These are phyloP conservation scores for Teunomyces lycoperdinae DNA, from an alignment of 805 yeast genomes.

Conservation along the genomic window DNA sequence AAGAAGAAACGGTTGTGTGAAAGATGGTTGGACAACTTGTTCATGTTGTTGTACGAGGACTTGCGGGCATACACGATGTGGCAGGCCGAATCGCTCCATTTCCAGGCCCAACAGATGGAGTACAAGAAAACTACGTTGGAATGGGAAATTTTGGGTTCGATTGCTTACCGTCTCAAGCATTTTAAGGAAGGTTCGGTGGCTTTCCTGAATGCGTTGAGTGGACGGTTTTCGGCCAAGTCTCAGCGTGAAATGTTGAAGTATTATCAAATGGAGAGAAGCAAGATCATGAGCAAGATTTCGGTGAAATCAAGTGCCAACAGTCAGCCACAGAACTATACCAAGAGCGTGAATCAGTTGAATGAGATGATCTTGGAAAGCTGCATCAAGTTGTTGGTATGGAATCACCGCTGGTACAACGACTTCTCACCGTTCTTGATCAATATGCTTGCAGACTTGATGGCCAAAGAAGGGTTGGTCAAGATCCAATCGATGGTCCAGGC, in stretches of 20 bases:
- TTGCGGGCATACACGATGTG: slow-evolving; percentile 82
- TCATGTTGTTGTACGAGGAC: slow-evolving; percentile 70
- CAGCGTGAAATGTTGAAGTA: slow-evolving; percentile 70
- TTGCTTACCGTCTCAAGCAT: slow-evolving; percentile 84
- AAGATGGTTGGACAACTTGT: slow-evolving; percentile 69
- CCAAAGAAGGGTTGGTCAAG: slow-evolving; percentile 76
- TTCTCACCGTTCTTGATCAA: slow-evolving; percentile 69
- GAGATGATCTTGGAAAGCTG: slow-evolving; percentile 62
- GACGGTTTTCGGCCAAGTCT: slow-evolving; percentile 78
- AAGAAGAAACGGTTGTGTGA: slow-evolving; percentile 67
- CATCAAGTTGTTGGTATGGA: slow-evolving; percentile 90
- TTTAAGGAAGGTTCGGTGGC: slow-evolving; percentile 85
- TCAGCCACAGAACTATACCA: slow-evolving; percentile 31
- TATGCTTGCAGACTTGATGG: slow-evolving; percentile 59
- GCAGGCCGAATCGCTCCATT: slow-evolving; percentile 88
- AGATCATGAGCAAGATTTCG: slow-evolving; percentile 29
- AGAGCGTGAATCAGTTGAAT: slow-evolving; percentile 44
- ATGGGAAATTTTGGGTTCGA: slow-evolving; percentile 89
- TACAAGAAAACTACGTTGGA: slow-evolving; percentile 77
- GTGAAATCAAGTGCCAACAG: slow-evolving; percentile 9
- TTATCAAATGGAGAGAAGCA: slow-evolving; percentile 51
- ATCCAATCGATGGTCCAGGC: slow-evolving; percentile 71
- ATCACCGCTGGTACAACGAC: slow-evolving; percentile 95
- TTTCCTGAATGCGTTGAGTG: slow-evolving; percentile 64
- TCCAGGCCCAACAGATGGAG: slow-evolving; percentile 80